Conservation (phyloP, 129 eudicot genomes). For the Scalesia atractyloides region DNA sequence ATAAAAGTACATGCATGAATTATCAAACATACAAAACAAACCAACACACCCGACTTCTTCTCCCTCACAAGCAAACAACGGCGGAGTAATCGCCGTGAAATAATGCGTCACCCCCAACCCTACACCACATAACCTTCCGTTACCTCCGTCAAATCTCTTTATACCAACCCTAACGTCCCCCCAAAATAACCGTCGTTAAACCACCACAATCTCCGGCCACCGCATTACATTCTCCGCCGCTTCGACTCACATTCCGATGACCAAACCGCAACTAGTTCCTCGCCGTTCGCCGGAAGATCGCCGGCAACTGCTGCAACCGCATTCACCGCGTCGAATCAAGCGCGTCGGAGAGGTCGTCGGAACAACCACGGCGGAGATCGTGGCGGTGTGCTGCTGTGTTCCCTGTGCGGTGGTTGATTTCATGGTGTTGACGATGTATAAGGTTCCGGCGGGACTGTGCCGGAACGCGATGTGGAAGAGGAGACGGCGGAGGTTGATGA, state of each 20-base stretch:
- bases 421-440: constrained; percentile 54
- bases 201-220: too few species aligned
- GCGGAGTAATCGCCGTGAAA: too few species aligned
- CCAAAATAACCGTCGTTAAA: too few species aligned
- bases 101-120: too few species aligned
- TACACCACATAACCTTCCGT: too few species aligned
- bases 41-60: too few species aligned
- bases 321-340: constrained; percentile 7
- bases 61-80: too few species aligned
- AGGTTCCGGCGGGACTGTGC: constrained; percentile 69
- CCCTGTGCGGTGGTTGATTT: constrained; percentile 53
- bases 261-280: constrained; percentile 24
- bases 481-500: constrained; percentile 34
- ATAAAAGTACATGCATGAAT: too few species aligned
- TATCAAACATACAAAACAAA: too few species aligned
- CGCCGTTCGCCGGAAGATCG: constrained; percentile 33
- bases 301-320: constrained; percentile 30
- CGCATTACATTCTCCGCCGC: too few species aligned
- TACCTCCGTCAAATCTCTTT: too few species aligned
- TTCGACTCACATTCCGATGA: constrained; percentile 12
- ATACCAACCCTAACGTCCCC: too few species aligned
- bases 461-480: constrained; percentile 48
- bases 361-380: constrained; percentile 71
- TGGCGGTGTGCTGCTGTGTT: constrained; percentile 73
- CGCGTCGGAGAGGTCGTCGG: constrained; percentile 66